These are phyloP conservation scores for Xylaria curta DNA, from an alignment of 495 filamentous ascomycete species.

Conservation along the genomic window DNA sequence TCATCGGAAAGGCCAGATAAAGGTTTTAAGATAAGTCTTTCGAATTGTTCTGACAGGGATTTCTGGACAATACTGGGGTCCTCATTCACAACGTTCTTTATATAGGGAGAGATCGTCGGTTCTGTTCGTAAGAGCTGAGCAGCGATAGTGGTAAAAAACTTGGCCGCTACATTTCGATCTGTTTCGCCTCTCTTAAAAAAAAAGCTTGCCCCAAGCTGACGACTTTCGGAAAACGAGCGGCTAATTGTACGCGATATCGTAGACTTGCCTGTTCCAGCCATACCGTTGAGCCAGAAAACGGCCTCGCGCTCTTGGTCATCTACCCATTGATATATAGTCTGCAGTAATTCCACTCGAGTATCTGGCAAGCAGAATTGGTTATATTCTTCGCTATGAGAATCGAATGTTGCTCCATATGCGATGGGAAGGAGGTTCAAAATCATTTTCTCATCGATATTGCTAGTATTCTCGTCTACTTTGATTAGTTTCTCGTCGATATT, in stretches of 20 bases:
- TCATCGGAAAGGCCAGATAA: conserved; percentile 28
- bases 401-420: conserved; percentile 15
- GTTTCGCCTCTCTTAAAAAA: conserved; percentile 55
- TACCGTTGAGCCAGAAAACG: conserved; percentile 54
- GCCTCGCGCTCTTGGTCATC: conserved; percentile 20
- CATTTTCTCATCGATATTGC: background rate
- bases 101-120: conserved; percentile 38
- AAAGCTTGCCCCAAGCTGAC: conserved; percentile 44
- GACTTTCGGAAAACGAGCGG: conserved; percentile 21
- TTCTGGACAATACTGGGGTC: conserved; percentile 34
- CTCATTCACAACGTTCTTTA: conserved; percentile 16
- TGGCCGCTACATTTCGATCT: conserved; percentile 47
- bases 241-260: conserved; percentile 6
- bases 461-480: background rate
- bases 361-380: conserved; percentile 29
- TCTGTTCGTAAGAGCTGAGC: conserved; percentile 41
- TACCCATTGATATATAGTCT: conserved; percentile 25
- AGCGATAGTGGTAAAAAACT: conserved; percentile 55
- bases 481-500: background rate
- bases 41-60: conserved; percentile 53
- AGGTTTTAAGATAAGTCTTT: conserved; percentile 49
- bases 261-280: conserved; percentile 56
- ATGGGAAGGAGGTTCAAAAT: conserved; percentile 12
- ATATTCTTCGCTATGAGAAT: conserved; percentile 19
- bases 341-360: conserved; percentile 41